phyloP scores from a whole-genome alignment of 345 rosid genomes.

The Linum lewisii region DNA sequence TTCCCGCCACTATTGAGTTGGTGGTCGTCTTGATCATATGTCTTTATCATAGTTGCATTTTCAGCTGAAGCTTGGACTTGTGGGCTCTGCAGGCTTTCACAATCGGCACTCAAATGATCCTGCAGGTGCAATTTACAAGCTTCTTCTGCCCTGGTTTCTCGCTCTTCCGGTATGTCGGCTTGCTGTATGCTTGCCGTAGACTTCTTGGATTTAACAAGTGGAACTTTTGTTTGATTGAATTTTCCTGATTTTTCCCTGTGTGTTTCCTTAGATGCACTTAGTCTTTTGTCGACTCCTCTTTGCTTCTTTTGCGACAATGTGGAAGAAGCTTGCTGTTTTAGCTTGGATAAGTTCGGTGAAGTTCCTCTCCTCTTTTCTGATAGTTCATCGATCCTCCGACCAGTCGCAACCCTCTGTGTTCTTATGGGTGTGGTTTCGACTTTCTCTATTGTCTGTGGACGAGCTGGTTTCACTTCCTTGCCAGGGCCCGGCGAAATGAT shows the following conservation, averaged over 20 bases:
- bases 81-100: slow-evolving; percentile 20
- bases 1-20: slow-evolving; percentile 9
- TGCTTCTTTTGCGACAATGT: slow-evolving; percentile 28
- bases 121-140: slow-evolving; percentile 16
- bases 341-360: slow-evolving; percentile 22
- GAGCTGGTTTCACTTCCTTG: slow-evolving; percentile 24
- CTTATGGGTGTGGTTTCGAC: slow-evolving; percentile 16
- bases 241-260: slow-evolving; percentile 21
- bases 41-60: slow-evolving; percentile 12
- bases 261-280: slow-evolving; percentile 16
- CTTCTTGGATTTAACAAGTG: slow-evolving; percentile 16
- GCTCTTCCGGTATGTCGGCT: slow-evolving; percentile 16
- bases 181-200: slow-evolving; percentile 19
- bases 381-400: slow-evolving; percentile 31
- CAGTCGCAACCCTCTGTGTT: slow-evolving; percentile 20
- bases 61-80: slow-evolving; percentile 23
- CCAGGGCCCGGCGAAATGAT: background rate
- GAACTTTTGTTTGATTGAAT: slow-evolving; percentile 26
- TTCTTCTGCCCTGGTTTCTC: slow-evolving; percentile 23
- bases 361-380: slow-evolving; percentile 23
- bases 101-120: slow-evolving; percentile 13
- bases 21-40: slow-evolving; percentile 24
- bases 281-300: slow-evolving; percentile 21
- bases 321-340: slow-evolving; percentile 25
- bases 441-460: slow-evolving; percentile 16